Evolutionary conservation across 345 rosid genomes (phyloP), one percentile per base, ranked within the genome.

Genomic region (Corchorus olitorius): DNA sequence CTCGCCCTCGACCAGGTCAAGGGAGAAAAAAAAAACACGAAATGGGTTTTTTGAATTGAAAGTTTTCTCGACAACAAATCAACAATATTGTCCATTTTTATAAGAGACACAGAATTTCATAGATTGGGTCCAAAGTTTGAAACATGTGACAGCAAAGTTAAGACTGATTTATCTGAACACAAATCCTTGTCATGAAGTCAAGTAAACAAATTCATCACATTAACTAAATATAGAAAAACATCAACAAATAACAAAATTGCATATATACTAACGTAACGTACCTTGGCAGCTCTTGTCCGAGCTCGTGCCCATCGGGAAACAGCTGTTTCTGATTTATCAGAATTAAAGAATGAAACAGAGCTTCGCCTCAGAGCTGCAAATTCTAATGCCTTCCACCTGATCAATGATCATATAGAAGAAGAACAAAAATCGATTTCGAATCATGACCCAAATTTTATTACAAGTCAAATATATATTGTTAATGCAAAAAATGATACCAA

Each of bases 251-350:
- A 53, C 2, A 20, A 2, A 5, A 1, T 3, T 19, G 34, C 33
- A 9, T 20, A 46, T 0, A n/a, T n/a, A n/a, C n/a, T n/a, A n/a
- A n/a, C n/a, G n/a, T n/a, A n/a, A 48, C 39, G 11, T 74, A 87
- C 90, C 84, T 80, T 87, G 20, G 90, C 86, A 12, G 79, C 87
- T 63, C 77, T 76, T 5, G 81, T 79, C 15, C 82, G 83, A 20
- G 87, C 90, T 17, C 89, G 68, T 35, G 83, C 81, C 91, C 91
- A 87, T 22, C 82, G 63, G 0, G 90, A 87, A 78, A 77, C 60
- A 2, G 84, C 86, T 3, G 84, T 80, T 73, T 87, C 87, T 46
- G 80, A 37, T 52, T 58, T 77, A 1, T 80, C 49, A 4, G 78
- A 15, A 20, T 80, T 54, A 43, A 82, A 85, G 78, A 85, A 84